Base-by-base conservation (phyloP, 768 basidiomycete species). In the Leccinum rimulosum region DNA sequence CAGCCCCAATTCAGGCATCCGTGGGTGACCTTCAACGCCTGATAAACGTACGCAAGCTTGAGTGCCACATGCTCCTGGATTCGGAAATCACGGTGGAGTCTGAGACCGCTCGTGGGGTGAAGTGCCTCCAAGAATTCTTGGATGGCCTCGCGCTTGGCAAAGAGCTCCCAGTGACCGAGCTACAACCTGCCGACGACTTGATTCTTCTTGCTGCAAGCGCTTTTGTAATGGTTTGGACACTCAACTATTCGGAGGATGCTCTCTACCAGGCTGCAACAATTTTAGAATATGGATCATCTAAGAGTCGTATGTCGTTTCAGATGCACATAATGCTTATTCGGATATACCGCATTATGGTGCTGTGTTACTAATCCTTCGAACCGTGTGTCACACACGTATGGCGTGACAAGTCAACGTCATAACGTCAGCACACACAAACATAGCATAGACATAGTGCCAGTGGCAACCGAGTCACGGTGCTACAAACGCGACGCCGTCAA, bases 161-260 rank as follows among this genome's bases (percentile, higher is more conserved):
- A 45, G 76, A 81, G 54, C 78, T 95, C 19, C 83, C 87, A 8
- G 69, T 77, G 4, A 89, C 91, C 0, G 95, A 96, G 65, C 77
- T 95, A 27, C 95, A 96, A 68, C 91, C 88, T 17, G 89, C 85
- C 1, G 95, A 97, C 65, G 95, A 95, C 66, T 80, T 96, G 33
- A 86, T 81, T 27, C 78, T 95, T 28, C 76, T 97, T 22, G 85
- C 89, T 6, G 87, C 81, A 3, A 88, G 88, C 65, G 81, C 82
- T 3, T 79, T 85, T 55, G 80, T 93, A 50, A 84, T 76, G 68
- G 70, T 84, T 19, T 92, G 89, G 87, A 77, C 72, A 43, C 69
- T 85, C 50, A 76, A 81, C 59, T 76, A 70, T 17, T 82, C 87
- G 56, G 79, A 85, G 50, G 73, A 74, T 28, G 77, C 87, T 65